Evolutionary conservation across 2,329 filamentous ascomycete genomes (phyloP), one percentile per base, ranked within the genome.

Genomic region (Onygena corvina): DNA sequence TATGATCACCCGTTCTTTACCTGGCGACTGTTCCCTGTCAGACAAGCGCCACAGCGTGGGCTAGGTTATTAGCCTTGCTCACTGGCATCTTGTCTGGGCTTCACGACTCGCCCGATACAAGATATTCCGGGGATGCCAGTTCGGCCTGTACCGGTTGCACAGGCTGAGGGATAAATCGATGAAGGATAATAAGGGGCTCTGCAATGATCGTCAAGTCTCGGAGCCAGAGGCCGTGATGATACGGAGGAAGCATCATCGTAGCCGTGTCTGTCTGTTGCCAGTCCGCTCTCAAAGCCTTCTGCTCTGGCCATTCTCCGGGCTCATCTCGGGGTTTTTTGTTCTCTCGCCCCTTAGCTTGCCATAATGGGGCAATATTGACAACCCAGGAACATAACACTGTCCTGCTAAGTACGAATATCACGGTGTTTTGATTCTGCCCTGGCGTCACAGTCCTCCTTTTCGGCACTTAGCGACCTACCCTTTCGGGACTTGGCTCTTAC

Each of bases 91-190:
- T 14, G 9, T 20, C 36, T 27, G 21, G 36, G 20, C n/a, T 23
- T 42, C 11, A n/a, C 36, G 36, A 42, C 36, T 42, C 36, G 36
- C 36, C 36, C 36, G 36, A 42, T 42, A 42, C 25, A 42, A 11
- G 36, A 23, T 25, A 21, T 42, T 11, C 36, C 27, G 36, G 36
- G 36, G 36, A 25, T 27, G 36, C 36, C 36, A 42, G n/a, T 42
- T 42, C 36, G 36, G 36, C 36, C 36, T 42, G 36, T 42, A 23
- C 36, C 36, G 36, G 36, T 20, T 25, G 36, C 36, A 42, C 36
- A 20, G 27, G 36, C 36, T 20, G 6, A 25, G 20, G 23, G 36
- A 23, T 20, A 42, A 11, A 42, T 42, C 36, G 36, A n/a, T n/a
- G n/a, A n/a, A n/a, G n/a, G n/a, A n/a, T n/a, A n/a, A n/a, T n/a